Evolutionary conservation across 176 grass and related monocot species (phyloP), one percentile per base, ranked within the genome.

Genomic region (Themeda triandra): DNA sequence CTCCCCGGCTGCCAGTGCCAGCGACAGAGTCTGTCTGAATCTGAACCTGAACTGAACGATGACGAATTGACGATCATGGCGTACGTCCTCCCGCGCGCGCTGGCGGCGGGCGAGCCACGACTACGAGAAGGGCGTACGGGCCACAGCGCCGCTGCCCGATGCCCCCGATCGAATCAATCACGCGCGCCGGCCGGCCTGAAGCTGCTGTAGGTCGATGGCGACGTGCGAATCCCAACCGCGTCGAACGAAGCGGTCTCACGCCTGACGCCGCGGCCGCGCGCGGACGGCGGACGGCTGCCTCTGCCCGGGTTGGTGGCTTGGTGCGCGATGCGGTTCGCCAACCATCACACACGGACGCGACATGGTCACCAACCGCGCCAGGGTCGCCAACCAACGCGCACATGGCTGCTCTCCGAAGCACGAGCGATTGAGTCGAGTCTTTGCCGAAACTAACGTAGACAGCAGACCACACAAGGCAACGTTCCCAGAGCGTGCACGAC

Each of bases 331-430:
- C 69, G 73, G 32, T 46, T 58, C 58, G 79, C 80, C 88, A 86
- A 75, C 88, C 80, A 46, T 64, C 44, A n/a, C 78, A 23, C 40
- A 10, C 63, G 12, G 45, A n/a, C 11, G 41, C 40, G 10, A 8
- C 27, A 2, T 31, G 70, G 67, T 11, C 80, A 90, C 80, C 84
- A 80, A 90, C 84, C 80, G 74, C 74, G 74, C 27, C 60, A 48
- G 4, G 8, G 56, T 25, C n/a, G 60, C 73, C 88, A 90, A 86
- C 83, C 64, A 39, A 37, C 62, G 28, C 4, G 80, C 88, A 86
- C 88, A 90, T 90, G 88, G 39, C 80, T 46, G 64, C 87, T 4
- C 30, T 10, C 30, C 82, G n/a, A 53, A 59, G 49, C 0, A n/a
- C 23, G 54, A 21, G 8, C 1, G 53, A 56, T 0, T n/a, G 1